Conservation (phyloP, 2,329 filamentous ascomycete genomes). For the Colletotrichum sp. region DNA sequence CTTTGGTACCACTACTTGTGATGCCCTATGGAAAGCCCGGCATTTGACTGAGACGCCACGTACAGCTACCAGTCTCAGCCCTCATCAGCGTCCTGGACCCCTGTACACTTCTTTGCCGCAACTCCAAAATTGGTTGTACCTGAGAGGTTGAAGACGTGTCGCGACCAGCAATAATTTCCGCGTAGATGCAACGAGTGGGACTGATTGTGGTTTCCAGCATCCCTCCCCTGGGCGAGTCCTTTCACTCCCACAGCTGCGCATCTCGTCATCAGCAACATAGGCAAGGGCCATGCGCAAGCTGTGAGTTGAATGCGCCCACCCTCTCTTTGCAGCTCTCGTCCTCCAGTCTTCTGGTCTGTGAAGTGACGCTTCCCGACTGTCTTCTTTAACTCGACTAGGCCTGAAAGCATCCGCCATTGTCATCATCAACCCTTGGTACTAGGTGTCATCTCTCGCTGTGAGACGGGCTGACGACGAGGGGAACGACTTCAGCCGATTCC, state of each 20-base stretch:
- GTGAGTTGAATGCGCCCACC: constrained; percentile 4
- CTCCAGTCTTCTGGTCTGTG: background rate
- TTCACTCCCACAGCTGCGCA: background rate
- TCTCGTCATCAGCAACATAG: background rate
- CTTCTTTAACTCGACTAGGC: background rate
- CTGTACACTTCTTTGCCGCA: background rate
- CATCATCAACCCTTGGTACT: background rate
- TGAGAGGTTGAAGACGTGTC: background rate
- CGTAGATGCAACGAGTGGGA: background rate
- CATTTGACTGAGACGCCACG: background rate
- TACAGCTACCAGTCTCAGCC: background rate
- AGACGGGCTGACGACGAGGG: background rate
- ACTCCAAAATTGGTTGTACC: background rate
- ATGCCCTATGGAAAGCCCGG: background rate
- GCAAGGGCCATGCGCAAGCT: background rate
- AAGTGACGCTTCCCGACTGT: background rate
- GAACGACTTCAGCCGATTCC: background rate
- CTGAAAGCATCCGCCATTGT: background rate
- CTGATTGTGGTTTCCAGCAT: background rate
- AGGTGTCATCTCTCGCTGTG: background rate
- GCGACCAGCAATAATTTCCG: background rate
- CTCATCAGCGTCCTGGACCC: background rate
- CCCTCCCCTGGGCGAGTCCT: background rate
- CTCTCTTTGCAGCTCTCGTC: background rate
- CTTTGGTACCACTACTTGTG: background rate